Evolutionary conservation across 2,329 filamentous ascomycete genomes (phyloP), one percentile per base, ranked within the genome.

Genomic region (Diaporthe velutina): DNA sequence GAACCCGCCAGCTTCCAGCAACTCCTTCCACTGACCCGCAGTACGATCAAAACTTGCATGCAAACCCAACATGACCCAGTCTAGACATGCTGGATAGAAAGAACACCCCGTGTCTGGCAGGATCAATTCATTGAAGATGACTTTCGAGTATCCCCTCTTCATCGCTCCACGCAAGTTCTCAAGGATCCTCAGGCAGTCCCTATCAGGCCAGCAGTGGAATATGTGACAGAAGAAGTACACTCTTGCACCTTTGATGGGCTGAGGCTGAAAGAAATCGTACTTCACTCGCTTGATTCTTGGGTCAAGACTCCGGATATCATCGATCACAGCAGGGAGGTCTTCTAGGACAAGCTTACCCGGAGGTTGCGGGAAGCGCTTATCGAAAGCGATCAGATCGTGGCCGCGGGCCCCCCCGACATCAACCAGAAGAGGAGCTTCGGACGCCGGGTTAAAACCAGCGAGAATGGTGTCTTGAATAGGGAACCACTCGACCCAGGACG

Each of bases 1-100:
- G 38, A 64, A 64, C 38, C 58, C 58, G 17, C 58, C 58, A 5
- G 38, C 25, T 19, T 64, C 38, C n/a, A 64, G 58, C 38, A 64
- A 45, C 58, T 30, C 38, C 40, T 30, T 64, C 58, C 58, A 64
- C 38, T 64, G 58, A 10, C 40, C 40, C 17, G 25, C 58, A 30
- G 58, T 64, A 13, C 40, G 40, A 48, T 64, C 40, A 6, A 33
- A 33, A 28, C 60, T 48, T 33, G 60, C 60, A 64, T 48, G 40
- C 40, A 64, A 25, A n/a, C 60, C 60, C 40, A 64, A 33, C 60
- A 64, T 48, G 4, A 64, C 60, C 60, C 60, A 64, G 25, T 64
- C 60, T 4, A 64, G 40, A 48, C 60, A 45, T 1, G 40, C 60
- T 2, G 60, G 60, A 4, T 64, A 48, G 28, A 64, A 64, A 22